Evolutionary conservation across 495 filamentous ascomycete genomes (phyloP).

Genomic region (Tuber umbilicatum): DNA sequence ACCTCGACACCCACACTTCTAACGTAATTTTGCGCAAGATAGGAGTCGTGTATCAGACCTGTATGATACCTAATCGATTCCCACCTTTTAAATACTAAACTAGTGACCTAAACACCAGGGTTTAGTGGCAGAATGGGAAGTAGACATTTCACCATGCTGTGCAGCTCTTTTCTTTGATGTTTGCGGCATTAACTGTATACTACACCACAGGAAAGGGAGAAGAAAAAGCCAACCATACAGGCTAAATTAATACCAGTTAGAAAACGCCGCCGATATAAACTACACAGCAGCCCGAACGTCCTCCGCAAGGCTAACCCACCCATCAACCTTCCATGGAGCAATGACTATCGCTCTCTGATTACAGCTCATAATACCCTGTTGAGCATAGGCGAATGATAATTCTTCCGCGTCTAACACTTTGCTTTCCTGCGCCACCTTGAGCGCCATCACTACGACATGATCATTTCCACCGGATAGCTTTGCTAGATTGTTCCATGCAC

Average conservation of each 20-base stretch:
- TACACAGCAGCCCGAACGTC: conserved; percentile 20
- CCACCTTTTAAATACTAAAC: neutral
- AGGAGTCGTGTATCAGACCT: neutral
- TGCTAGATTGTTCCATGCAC: conserved; percentile 70
- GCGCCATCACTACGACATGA: conserved; percentile 69
- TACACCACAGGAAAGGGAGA: neutral
- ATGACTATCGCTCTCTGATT: conserved; percentile 71
- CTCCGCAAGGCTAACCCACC: conserved; percentile 54
- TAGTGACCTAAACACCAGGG: neutral
- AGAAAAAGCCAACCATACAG: neutral
- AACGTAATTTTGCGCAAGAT: neutral
- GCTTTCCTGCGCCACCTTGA: conserved; percentile 65
- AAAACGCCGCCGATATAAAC: neutral
- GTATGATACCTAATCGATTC: neutral
- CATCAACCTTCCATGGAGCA: conserved; percentile 65
- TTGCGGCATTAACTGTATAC: too few species aligned
- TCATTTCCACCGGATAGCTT: conserved; percentile 47
- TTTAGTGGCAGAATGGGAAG: neutral
- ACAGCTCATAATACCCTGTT: conserved; percentile 62
- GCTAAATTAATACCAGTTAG: neutral
- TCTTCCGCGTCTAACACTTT: conserved; percentile 62
- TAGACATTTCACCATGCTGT: neutral
- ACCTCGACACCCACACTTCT: neutral
- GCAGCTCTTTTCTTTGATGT: neutral
- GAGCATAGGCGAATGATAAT: conserved; percentile 68